Base-by-base conservation (phyloP, 2,329 filamentous ascomycete species). In the Phoma sp. region DNA sequence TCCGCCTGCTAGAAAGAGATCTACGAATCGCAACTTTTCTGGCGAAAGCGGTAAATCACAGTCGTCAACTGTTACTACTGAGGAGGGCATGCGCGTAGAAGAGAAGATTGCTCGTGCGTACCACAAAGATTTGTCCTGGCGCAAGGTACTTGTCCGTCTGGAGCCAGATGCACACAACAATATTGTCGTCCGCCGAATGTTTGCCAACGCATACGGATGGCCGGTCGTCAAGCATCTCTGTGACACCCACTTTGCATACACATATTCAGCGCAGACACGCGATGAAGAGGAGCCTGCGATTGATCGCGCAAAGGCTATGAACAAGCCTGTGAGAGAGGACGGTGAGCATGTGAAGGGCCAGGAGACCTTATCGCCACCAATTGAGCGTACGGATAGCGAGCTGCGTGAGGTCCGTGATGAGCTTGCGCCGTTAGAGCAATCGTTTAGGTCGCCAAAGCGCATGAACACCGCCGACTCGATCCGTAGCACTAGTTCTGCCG, bases 101-200 rank as follows among this genome's bases (percentile, higher is more conserved):
- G 95, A 99, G 74, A 98, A 97, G 77, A 99, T 99, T 62, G 95
- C 95, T 1, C 86, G 95, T 41, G 95, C 92, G 11, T 99, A 99
- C 76, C 95, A 99, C 73, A 86, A 87, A 10, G 91, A 91, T 59
- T 78, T 99, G 18, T 90, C 91, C 1, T 99, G 95, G 95, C 89
- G 95, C 40, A 99, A 99, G 72, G 95, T 99, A 1, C 84, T 99
- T 4, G 95, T 99, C 11, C 89, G 95, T 48, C 82, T 99, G 2
- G 93, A 99, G 71, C 95, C 95, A 0, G 95, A 99, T 75, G 95
- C 95, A 0, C 95, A 99, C 78, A 99, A 99, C 76, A 99, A 99
- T 74, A 96, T 99, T 62, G 89, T 98, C 56, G 95, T 99, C 23
- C 89, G 95, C 13, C 88, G 95, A 51, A 96, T 92, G 88, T 99